Base-by-base conservation (phyloP, 176 grass and related monocot species). In the Ampelocalamus luodianensis region DNA sequence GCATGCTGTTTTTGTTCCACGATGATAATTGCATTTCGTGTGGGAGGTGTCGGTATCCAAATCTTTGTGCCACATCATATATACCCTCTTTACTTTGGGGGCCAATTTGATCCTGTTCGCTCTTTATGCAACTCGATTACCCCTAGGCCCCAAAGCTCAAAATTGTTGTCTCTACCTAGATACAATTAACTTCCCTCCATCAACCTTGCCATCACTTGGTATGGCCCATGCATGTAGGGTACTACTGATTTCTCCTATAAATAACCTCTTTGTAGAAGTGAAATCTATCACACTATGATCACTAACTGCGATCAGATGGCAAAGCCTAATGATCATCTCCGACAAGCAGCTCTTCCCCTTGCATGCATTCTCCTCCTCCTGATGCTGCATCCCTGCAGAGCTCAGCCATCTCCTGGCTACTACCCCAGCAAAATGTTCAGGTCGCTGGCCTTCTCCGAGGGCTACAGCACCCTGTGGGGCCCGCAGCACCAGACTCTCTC, bases 381-480 rank as follows among this genome's bases (percentile, higher is more conserved):
- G 38, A 12, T 72, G 61, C 7, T 90, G 46, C 80, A 74, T 11
- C 34, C 46, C 51, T 40, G 58, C 58, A 6, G 79, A 75, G 90
- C 87, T 43, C 95, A 98, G 71, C 93, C 95, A n/a, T 98, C 95
- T 7, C 93, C 93, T 0, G 95, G 91, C 2, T 95, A 90, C 83
- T 92, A 89, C 65, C 95, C 91, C 5, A 98, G 95, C 65, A 63
- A 72, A 11, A 83, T 16, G 74, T 46, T 92, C 17, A 87, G 87
- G 22, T 60, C 91, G 1, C 39, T 89, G 68, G 72, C 56, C 5
- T 98, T 95, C 88, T 85, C 82, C 0, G 79, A 86, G 51, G 85
- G 43, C 0, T 98, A 93, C 89, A 73, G 23, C 55, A 93, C 67
- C 61, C 86, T 95, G 32, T 98, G 95, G 95, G 95, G 95, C 22